Base-by-base conservation (phyloP, 345 rosid species). In the Isatis tinctoria region DNA sequence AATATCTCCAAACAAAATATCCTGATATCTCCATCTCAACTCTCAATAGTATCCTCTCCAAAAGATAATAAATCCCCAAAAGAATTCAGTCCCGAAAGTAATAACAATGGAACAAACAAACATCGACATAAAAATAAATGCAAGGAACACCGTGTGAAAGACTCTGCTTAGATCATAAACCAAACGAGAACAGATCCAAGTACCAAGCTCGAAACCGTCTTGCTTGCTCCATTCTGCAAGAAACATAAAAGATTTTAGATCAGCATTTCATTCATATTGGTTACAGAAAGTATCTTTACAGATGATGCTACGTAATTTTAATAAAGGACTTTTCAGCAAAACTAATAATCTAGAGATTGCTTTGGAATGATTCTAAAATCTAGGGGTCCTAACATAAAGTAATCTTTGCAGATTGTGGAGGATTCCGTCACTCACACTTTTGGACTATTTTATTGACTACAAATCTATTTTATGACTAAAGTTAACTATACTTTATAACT, bases 1-100 rank as follows among this genome's bases (percentile, higher is more conserved):
- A 73, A 52, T 65, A 74, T 65, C 30, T 65, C 72, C 71, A 45
- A 75, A 67, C 69, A 54, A 67, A 75, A 67, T 60, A 40, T 62
- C 65, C 69, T 48, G 68, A 45, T 60, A 40, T 68, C 68, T 61
- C 70, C 45, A 57, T 45, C 65, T 70, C 79, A 67, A 60, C 62
- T 52, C 70, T 75, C 74, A 40, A 12, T 27, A 69, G 52, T 64
- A 63, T 76, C 67, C 66, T 63, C 80, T 69, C 70, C 75, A 22
- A 49, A 72, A 30, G 70, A 66, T 51, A 10, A 72, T 64, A 51
- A 22, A 49, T 67, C 77, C 77, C 26, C 81, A 66, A 78, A 78
- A 78, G 81, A 78, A 78, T 78, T 51, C 59, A 66, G 74, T 78
- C 73, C 76, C 80, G 51, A 51, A 54, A 71, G 72, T 62, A 78